Evolutionary conservation across 169 alveolate genomes (phyloP).

Genomic region (Babesia bigemina): DNA sequence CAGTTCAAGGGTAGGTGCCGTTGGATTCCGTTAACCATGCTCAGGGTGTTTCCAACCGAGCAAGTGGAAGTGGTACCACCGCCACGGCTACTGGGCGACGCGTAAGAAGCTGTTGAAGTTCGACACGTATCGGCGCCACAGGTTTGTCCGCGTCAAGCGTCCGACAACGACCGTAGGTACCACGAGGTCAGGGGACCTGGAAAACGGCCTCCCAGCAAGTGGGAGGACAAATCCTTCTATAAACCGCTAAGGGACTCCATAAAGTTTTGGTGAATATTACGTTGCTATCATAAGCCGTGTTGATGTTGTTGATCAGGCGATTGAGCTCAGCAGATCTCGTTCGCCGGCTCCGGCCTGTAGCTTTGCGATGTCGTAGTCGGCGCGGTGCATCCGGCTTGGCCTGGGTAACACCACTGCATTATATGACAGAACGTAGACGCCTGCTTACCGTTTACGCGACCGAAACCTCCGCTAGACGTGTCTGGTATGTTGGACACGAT

Average conservation of each 20-base stretch:
- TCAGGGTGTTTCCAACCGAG: conserved; percentile 67
- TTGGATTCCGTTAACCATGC: background rate
- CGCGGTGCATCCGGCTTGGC: conserved; percentile 58
- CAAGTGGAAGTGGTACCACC: conserved; percentile 88
- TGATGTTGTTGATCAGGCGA: background rate
- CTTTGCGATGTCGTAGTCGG: conserved; percentile 68
- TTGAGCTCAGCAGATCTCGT: conserved; percentile 17
- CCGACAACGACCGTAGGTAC: conserved; percentile 63
- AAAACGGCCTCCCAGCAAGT: conserved; percentile 69
- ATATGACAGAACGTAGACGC: too few species aligned
- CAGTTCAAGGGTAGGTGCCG: conserved; percentile 19
- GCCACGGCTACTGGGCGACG: conserved; percentile 91
- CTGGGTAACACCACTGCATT: conserved; percentile 55
- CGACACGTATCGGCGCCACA: conserved; percentile 81
- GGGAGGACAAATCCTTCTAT: conserved; percentile 80
- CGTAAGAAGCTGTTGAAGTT: conserved; percentile 80
- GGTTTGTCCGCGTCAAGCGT: conserved; percentile 51
- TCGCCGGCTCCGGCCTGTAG: conserved; percentile 50
- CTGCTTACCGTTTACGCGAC: conserved; percentile 73
- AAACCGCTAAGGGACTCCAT: conserved; percentile 79
- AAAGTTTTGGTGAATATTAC: conserved; percentile 74
- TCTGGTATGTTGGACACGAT: conserved; percentile 76
- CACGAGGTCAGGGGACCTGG: conserved; percentile 87
- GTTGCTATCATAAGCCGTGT: background rate
- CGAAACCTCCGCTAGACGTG: conserved; percentile 75